phyloP scores from a whole-genome alignment of 352 stramenopile species.

The Phytophthora idaei region DNA sequence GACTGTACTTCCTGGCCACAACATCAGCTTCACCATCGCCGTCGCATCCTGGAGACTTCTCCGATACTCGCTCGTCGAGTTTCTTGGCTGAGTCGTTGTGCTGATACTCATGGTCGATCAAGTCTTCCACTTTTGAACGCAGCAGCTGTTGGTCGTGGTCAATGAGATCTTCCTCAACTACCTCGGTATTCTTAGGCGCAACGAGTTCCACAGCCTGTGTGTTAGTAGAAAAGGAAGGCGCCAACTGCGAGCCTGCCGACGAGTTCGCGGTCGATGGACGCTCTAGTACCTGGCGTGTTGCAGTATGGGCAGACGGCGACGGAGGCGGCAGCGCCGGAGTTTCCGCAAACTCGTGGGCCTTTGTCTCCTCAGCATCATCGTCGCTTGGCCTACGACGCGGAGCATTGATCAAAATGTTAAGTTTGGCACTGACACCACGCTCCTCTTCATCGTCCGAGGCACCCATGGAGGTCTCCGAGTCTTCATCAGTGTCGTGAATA shows the following conservation, averaged over 20 bases:
- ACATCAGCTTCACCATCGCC: constrained; percentile 8
- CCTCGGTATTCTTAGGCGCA: constrained; percentile 3
- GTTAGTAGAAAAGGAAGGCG: constrained; percentile 3
- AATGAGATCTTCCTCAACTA: constrained; percentile 21
- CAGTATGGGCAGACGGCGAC: constrained; percentile 45
- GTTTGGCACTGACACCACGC: constrained; percentile 13
- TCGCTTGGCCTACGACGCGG: constrained; percentile 19
- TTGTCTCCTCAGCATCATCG: constrained; percentile 57
- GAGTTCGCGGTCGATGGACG: constrained; percentile 42
- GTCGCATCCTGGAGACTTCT: constrained; percentile 7
- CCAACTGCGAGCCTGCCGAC: constrained; percentile 12
- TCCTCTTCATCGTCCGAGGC: constrained; percentile 45
- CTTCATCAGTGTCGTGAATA: constrained; percentile 39
- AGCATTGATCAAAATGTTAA: background rate
- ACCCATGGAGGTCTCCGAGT: constrained; percentile 47
- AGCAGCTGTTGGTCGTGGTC: constrained; percentile 14
- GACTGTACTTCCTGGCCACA: constrained; percentile 20
- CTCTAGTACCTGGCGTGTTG: constrained; percentile 40
- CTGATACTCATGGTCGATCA: constrained; percentile 22
- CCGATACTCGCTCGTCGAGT: constrained; percentile 7
- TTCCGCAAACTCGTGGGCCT: constrained; percentile 52
- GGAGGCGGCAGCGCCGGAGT: constrained; percentile 51
- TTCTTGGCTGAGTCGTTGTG: background rate
- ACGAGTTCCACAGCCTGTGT: constrained; percentile 4
- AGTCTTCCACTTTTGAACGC: constrained; percentile 17